A percentile compares a stretch with the other conserved stretches of the same genome.
These are phyloP conservation scores for Agapanthus africanus DNA, from an alignment of 106 monocot species.

Conservation along the genomic window DNA sequence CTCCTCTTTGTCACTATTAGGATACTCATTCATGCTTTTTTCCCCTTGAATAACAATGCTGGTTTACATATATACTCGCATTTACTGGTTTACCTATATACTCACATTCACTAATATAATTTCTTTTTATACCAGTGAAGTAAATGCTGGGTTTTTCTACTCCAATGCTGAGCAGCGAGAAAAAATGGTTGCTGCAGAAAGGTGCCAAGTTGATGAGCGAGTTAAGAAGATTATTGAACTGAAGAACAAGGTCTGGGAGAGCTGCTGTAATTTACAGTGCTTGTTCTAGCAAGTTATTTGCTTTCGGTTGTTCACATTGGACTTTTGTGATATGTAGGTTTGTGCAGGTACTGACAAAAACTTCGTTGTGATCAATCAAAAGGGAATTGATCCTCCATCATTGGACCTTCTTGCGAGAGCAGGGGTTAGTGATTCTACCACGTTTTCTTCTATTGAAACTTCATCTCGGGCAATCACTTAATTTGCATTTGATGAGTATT, in stretches of 20 bases:
- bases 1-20: neutral
- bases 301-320: neutral
- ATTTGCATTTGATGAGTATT: neutral
- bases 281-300: conserved; percentile 1
- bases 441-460: neutral
- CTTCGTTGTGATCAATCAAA: conserved; percentile 96
- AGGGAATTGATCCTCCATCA: conserved; percentile 97
- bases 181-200: conserved; percentile 96
- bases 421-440: conserved; percentile 53
- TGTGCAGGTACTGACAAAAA: conserved; percentile 67
- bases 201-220: conserved; percentile 84
- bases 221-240: conserved; percentile 81
- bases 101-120: conserved; percentile 16
- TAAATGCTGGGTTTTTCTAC: conserved; percentile 99
- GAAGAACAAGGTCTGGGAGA: conserved; percentile 57
- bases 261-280: neutral
- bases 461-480: neutral
- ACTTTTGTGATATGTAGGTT: conserved; percentile 32
- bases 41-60: too few relatives aligned
- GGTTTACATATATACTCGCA: too few relatives aligned
- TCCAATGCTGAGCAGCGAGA: conserved; percentile 95
- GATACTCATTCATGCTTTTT: neutral
- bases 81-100: too few relatives aligned
- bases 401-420: conserved; percentile 86
- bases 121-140: conserved; percentile 56